Evolutionary conservation across 306 rosid genomes (phyloP), one percentile per base, ranked within the genome.

Genomic region (Astragalus glycyphyllos): DNA sequence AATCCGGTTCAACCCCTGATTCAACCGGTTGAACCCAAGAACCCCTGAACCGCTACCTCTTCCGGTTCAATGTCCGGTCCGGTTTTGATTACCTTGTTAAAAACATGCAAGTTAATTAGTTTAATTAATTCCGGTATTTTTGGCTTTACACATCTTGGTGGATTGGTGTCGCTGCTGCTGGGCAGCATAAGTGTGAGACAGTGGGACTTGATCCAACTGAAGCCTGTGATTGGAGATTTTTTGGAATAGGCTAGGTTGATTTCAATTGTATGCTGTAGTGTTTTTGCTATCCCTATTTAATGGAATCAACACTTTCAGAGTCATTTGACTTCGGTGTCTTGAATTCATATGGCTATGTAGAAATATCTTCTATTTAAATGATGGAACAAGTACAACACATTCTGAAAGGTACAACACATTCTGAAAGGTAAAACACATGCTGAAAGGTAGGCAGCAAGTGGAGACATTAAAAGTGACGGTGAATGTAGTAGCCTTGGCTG

Each of bases 391-490:
- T 37, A 34, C 5, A 56, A 14, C 38, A n/a, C 4, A 7, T 11
- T 48, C 35, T 55, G 41, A 40, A 7, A 40, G 10, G 13, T 13
- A 53, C n/a, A n/a, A n/a, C n/a, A n/a, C 4, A 7, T 11, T 48
- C 35, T 55, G 41, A 40, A 7, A 40, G 10, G 20, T 37, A 34
- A 3, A 56, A 14, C 38, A n/a, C 4, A 7, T 11, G 57, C 35
- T 55, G 41, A 40, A 7, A 40, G 10, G 13, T 13, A 53, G 29
- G 62, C 54, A 29, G 61, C 10, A 15, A 20, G 59, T 48, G 46
- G 16, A 58, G 41, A 55, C 45, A 55, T 40, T 71, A 23, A 4
- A 78, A 64, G 68, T 35, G 20, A 58, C 42, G 58, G 49, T 35
- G 63, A 62, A 61, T 68, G 11, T 10, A 46, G n/a, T 7, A 31